phyloP scores from a whole-genome alignment of 2,329 filamentous ascomycete genomes.

The Fusarium duplospermum region DNA sequence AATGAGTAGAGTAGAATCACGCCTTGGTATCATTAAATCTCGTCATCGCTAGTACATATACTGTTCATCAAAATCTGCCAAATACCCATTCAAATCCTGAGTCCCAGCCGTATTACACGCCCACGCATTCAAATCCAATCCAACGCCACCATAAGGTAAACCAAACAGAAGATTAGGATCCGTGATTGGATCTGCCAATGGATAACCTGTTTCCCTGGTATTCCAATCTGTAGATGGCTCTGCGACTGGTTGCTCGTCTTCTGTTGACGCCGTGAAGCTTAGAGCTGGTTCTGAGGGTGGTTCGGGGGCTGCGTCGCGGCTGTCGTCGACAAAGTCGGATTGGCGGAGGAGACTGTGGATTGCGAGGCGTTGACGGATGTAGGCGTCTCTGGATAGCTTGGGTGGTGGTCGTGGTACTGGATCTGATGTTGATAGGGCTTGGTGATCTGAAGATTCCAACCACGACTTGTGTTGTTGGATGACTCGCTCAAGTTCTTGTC shows the following conservation, averaged over 20 bases:
- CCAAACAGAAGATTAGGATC: constrained; percentile 40
- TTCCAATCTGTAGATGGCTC: constrained; percentile 28
- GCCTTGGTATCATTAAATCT: background rate
- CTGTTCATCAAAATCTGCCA: constrained; percentile 39
- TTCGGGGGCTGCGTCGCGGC: constrained; percentile 46
- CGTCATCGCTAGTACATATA: constrained; percentile 39
- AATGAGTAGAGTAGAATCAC: background rate
- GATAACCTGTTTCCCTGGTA: constrained; percentile 16
- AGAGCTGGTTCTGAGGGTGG: constrained; percentile 29
- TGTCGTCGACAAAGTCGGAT: constrained; percentile 54
- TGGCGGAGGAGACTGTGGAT: constrained; percentile 55
- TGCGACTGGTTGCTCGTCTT: constrained; percentile 31
- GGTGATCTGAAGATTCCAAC: constrained; percentile 40
- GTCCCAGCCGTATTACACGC: constrained; percentile 21
- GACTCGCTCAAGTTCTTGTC: constrained; percentile 43
- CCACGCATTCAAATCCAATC: constrained; percentile 38
- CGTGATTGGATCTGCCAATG: constrained; percentile 14
- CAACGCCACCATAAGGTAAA: constrained; percentile 33
- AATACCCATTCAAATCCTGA: constrained; percentile 30
- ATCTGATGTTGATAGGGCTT: constrained; percentile 26
- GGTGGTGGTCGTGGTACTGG: constrained; percentile 14
- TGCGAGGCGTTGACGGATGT: constrained; percentile 48
- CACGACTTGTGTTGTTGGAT: constrained; percentile 41
- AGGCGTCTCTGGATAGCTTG: constrained; percentile 37
- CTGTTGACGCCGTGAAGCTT: constrained; percentile 38